Evolutionary conservation across 176 grass and related monocot genomes (phyloP), one percentile per base, ranked within the genome.

Genomic region (Pharus latifolius): DNA sequence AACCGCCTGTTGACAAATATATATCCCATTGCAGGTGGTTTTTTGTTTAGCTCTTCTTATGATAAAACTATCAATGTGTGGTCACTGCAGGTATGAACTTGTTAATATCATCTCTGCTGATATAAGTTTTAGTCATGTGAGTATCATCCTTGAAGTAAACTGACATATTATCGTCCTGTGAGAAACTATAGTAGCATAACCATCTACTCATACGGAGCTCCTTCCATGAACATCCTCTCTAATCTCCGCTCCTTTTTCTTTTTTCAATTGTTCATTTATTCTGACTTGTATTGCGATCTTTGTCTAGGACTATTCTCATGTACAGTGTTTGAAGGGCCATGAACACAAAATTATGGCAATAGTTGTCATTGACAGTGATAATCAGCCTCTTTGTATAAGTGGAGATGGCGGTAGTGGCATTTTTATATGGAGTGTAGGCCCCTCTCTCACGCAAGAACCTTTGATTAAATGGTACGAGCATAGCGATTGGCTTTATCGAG

Each of bases 21-120:
- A 74, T 50, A 50, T 56, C 59, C 7, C 56, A 75, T 76, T 88
- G 52, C 61, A 98, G 90, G 90, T 49, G 81, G 72, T 8, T 88
- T 83, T 80, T 75, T 98, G 56, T 98, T 98, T 83, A 98, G 95
- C 75, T 98, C 84, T 83, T 98, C 90, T 57, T 93, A 90, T 74
- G 95, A 98, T 72, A 98, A 98, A 82, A 93, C 87, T 49, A 98
- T 93, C 81, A 93, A 86, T 44, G 72, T 98, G 55, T 98, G 90
- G 95, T 93, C 95, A 62, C 63, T 93, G 34, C 71, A 93, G 89
- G 95, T 93, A 89, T 30, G 41, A 47, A 68, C 17, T 49, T 76
- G 33, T 70, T 51, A 30, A 53, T 80, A 37, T 74, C n/a, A n/a
- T 50, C 28, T 60, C 18, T 72, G 51, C 60, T 60, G 51, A 42